phyloP scores from a whole-genome alignment of 2,329 filamentous ascomycete species.

The Ilyonectria sp. region DNA sequence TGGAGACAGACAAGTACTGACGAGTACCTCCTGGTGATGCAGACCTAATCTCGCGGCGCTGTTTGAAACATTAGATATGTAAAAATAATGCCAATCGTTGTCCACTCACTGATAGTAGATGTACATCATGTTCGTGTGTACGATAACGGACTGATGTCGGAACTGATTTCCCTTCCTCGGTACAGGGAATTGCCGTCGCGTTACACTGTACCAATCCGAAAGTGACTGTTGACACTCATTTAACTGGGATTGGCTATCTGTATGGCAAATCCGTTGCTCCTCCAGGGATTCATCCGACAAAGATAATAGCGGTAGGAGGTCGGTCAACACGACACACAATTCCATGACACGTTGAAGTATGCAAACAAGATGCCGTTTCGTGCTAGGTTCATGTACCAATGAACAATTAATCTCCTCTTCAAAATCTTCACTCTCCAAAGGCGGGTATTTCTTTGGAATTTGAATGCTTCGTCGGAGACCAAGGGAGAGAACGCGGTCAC shows the following conservation, averaged over 20 bases:
- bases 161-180: conserved; percentile 2
- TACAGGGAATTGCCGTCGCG: neutral
- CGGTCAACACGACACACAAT: neutral
- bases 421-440: conserved; percentile 33
- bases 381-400: conserved; percentile 22
- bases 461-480: conserved; percentile 41
- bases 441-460: conserved; percentile 30
- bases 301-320: neutral
- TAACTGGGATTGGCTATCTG: neutral
- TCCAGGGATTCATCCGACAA: neutral
- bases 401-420: conserved; percentile 39
- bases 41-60: neutral
- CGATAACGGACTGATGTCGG: conserved; percentile 33
- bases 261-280: neutral
- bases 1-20: neutral
- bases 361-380: neutral
- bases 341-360: neutral
- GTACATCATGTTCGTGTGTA: conserved; percentile 41
- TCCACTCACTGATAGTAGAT: conserved; percentile 42
- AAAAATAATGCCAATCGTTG: neutral
- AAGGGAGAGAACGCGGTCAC: conserved; percentile 38
- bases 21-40: neutral
- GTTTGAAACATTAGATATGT: neutral
- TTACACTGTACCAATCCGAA: neutral
- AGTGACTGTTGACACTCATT: neutral